A percentile compares a stretch with the other conserved stretches of the same genome.
Evolutionary conservation across 2,329 filamentous ascomycete genomes (phyloP).

Genomic region (Ceratocystis ficicola): DNA sequence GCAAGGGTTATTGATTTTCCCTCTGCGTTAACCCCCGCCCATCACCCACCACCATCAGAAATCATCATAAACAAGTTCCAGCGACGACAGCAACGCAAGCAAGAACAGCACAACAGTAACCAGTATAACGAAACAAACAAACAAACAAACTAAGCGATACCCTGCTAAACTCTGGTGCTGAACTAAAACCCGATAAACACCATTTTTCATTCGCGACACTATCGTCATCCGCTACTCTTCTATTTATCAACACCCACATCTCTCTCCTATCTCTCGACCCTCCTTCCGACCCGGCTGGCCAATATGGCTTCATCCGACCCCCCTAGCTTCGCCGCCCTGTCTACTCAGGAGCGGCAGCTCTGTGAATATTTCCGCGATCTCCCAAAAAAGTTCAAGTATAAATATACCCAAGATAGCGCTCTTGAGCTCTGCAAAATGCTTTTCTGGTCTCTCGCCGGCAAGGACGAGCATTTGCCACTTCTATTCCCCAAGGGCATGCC

Average conservation of each 20-base stretch:
- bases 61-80: not conserved
- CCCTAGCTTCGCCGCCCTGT: conserved; percentile 31
- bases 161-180: too few species aligned
- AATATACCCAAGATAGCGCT: conserved; percentile 60
- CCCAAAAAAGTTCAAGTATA: conserved; percentile 59
- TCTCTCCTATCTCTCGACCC: not conserved
- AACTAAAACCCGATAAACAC: too few species aligned
- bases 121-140: too few species aligned
- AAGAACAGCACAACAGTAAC: not conserved
- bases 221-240: not conserved
- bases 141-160: too few species aligned
- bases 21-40: too few species aligned
- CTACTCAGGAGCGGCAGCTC: conserved; percentile 67
- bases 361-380: conserved; percentile 70
- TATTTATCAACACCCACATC: not conserved
- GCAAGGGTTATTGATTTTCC: conserved; percentile 4
- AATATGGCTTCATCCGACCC: conserved; percentile 36
- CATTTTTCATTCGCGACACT: too few species aligned
- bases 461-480: conserved; percentile 58
- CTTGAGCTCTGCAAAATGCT: conserved; percentile 64
- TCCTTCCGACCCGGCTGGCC: not conserved
- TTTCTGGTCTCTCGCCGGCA: conserved; percentile 75
- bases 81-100: not conserved
- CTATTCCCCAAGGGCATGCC: conserved; percentile 61
- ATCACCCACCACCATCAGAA: not conserved